Conservation (phyloP, 1,284 basidiomycete genomes). For the Salmacisia buchloeana region DNA sequence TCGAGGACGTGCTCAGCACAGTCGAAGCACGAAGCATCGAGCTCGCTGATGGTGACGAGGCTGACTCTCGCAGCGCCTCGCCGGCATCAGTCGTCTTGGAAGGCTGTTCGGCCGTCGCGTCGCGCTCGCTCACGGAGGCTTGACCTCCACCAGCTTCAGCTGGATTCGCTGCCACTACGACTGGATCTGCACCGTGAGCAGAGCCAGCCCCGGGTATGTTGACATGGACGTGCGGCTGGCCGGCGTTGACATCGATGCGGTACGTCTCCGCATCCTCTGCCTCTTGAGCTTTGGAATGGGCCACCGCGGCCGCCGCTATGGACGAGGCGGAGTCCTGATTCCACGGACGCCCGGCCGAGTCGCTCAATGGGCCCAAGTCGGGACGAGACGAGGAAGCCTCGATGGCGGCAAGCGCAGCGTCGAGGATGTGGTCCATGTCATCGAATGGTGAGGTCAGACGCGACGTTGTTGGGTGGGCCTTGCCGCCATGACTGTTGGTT, state of each 20-base stretch:
- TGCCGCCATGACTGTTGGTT: not conserved
- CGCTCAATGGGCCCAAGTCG: not conserved
- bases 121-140: not conserved
- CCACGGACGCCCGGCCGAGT: not conserved
- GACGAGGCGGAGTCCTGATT: not conserved
- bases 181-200: not conserved
- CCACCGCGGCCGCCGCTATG: not conserved
- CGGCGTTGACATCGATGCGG: constrained; percentile 1
- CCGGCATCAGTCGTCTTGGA: no score
- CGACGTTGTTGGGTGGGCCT: no score
- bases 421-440: constrained; percentile 2
- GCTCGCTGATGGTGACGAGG: no score
- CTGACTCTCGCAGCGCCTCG: no score
- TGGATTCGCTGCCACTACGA: not conserved
- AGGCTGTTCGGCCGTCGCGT: not conserved
- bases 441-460: not conserved
- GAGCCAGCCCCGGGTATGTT: constrained; percentile 2
- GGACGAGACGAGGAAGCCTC: not conserved
- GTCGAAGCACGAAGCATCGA: no score
- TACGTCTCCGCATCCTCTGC: constrained; percentile 2
- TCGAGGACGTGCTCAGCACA: not conserved
- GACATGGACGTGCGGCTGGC: constrained; percentile 8
- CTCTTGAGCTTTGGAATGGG: not conserved
- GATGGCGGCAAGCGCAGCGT: not conserved
- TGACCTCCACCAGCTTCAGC: no score